Evolutionary conservation across 2,329 filamentous ascomycete genomes (phyloP).

Genomic region (Corinectria fuckeliana): DNA sequence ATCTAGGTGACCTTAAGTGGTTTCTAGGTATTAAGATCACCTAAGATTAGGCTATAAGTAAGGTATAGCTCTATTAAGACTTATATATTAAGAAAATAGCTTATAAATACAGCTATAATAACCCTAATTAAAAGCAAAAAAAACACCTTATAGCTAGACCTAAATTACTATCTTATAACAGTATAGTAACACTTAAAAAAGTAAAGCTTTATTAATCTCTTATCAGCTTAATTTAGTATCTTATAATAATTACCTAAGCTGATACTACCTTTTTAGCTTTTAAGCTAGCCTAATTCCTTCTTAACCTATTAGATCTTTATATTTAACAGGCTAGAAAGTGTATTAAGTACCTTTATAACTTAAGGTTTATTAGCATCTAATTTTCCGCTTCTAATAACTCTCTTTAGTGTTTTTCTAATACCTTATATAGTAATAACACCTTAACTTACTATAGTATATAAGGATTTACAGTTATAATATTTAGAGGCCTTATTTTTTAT

Average conservation of each 20-base stretch:
- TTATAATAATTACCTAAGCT: background rate
- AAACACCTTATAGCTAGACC: no score
- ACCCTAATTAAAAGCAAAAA: no score
- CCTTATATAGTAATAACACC: background rate
- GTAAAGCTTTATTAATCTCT: no score
- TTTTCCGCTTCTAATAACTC: background rate
- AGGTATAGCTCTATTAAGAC: no score
- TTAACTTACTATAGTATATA: background rate
- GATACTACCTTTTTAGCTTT: background rate
- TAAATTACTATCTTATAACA: no score
- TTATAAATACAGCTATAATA: no score
- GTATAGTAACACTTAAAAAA: no score
- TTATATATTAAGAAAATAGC: background rate
- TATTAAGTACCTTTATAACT: conserved; percentile 1
- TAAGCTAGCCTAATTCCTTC: conserved; percentile 1
- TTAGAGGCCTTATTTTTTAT: background rate
- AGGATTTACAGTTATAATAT: background rate
- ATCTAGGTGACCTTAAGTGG: no score
- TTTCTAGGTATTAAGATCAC: no score
- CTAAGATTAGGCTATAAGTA: no score
- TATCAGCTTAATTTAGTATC: background rate
- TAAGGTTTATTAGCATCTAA: background rate
- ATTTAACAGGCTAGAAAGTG: background rate
- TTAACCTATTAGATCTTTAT: background rate
- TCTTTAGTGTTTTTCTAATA: background rate